phyloP scores from a whole-genome alignment of 148 eudicot genomes.

The Rhododendron molle region DNA sequence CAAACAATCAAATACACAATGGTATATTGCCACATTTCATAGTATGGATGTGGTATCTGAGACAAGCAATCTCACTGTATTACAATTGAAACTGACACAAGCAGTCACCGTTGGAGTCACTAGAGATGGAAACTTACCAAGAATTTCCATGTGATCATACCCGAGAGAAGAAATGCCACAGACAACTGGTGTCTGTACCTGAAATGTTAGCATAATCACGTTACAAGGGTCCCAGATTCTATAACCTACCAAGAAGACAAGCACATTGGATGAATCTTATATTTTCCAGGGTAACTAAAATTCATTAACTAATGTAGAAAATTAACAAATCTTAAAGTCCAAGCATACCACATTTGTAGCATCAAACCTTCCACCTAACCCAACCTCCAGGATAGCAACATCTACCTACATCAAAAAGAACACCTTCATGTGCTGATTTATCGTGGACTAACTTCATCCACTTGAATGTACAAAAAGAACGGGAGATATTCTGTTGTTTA shows the following conservation, averaged over 20 bases:
- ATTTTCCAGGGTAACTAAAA: not conserved
- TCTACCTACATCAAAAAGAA: conserved; percentile 62
- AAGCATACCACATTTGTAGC: conserved; percentile 91
- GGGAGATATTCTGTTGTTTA: not conserved
- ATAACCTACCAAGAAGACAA: not conserved
- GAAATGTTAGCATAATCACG: conserved; percentile 22
- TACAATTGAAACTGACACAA: not conserved
- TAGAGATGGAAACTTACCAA: conserved; percentile 57
- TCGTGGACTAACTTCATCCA: not conserved
- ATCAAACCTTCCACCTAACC: conserved; percentile 95
- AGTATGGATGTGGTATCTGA: not conserved
- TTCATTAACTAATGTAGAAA: not conserved
- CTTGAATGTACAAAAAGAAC: not conserved
- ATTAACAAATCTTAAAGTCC: not conserved
- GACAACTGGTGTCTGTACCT: conserved; percentile 86
- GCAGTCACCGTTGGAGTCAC: conserved; percentile 11
- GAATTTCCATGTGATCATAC: conserved; percentile 98
- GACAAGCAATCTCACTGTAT: not conserved
- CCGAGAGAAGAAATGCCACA: conserved; percentile 98
- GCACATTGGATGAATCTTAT: not conserved
- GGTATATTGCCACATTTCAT: not conserved
- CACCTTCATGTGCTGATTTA: not conserved
- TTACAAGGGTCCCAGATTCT: not conserved
- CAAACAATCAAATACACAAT: not conserved
- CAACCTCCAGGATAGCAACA: conserved; percentile 96